Evolutionary conservation across 495 filamentous ascomycete species (phyloP), one percentile per base, ranked within the genome.

Genomic region (Oidiodendron maius): DNA sequence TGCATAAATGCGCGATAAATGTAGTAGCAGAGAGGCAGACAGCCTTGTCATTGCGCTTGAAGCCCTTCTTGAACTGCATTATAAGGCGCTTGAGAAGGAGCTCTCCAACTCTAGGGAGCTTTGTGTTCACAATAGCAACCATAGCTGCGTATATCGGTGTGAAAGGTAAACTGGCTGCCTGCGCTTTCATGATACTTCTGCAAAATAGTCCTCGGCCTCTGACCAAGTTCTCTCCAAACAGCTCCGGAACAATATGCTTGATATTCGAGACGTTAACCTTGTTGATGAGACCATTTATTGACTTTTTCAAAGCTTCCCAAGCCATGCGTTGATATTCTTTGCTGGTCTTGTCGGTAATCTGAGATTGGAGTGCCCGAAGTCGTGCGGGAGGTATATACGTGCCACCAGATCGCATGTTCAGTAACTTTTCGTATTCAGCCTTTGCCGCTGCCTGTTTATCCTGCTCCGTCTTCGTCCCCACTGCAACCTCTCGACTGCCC

Each of bases 311-410:
- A 9, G 93, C 91, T 64, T 97, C 94, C 94, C 94, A 97, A 2
- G 91, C 90, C 88, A 99, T 93, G 42, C 94, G 86, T 72, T 99
- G 93, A 64, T 95, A 99, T 65, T 99, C 94, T 66, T 95, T 94
- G 65, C 83, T 93, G 37, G 68, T 81, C 72, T 94, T 95, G 66
- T 99, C 93, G 42, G 91, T 97, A 63, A 99, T 94, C 64, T 94
- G 87, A 26, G 91, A 87, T 65, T 99, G 93, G 48, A 99, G 75
- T 11, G 93, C 91, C 44, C 91, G 81, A 46, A 99, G 75, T 48
- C 88, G 76, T 30, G 91, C 91, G 3, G 93, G 93, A 8, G 94
- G 93, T 28, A 99, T 93, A 61, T 97, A 97, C 3, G 89, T 91
- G 49, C 93, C 93, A 55, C 94, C 93, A 32, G 89, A 93, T 44